These are phyloP conservation scores for Erucastrum elatum DNA, from an alignment of 345 rosid species.

Conservation along the genomic window DNA sequence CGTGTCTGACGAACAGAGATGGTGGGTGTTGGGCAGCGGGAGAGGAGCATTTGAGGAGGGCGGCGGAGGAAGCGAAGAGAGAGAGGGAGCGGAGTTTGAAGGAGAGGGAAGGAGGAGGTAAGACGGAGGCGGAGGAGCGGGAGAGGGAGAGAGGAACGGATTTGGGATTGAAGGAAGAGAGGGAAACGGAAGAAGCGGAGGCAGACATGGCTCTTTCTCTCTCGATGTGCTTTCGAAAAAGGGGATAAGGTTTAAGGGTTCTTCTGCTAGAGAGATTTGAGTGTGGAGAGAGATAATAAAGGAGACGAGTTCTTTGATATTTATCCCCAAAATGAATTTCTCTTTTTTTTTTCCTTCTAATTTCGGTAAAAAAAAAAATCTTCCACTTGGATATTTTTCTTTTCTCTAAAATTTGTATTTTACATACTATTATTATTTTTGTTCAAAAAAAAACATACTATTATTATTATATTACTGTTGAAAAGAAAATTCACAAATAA, in stretches of 20 bases:
- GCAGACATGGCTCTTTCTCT: conserved; percentile 58
- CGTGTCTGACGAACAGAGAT: conserved; percentile 55
- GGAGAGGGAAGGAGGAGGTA: conserved; percentile 42
- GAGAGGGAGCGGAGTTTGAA: conserved; percentile 41
- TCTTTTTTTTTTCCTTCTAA: too few relatives aligned
- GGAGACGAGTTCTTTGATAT: not conserved
- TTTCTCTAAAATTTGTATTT: too few relatives aligned
- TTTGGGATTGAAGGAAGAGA: conserved; percentile 58
- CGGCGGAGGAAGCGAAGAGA: conserved; percentile 41
- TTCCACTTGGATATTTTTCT: too few relatives aligned
- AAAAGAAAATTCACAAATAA: too few relatives aligned
- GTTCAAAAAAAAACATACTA: too few relatives aligned
- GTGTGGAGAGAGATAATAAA: conserved; percentile 8
- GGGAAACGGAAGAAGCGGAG: conserved; percentile 59
- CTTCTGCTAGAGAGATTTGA: conserved; percentile 5
- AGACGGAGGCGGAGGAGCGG: conserved; percentile 41
- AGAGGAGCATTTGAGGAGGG: conserved; percentile 21
- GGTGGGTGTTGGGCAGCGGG: conserved; percentile 21
- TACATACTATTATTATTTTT: too few relatives aligned
- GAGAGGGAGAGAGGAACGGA: conserved; percentile 43
- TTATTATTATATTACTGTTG: too few relatives aligned
- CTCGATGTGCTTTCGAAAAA: too few relatives aligned
- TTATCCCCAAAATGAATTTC: too few relatives aligned
- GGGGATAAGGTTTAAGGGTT: conserved; percentile 41
- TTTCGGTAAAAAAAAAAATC: too few relatives aligned